Conservation (phyloP, 441 rosid species). For the Mallotus repandus region DNA sequence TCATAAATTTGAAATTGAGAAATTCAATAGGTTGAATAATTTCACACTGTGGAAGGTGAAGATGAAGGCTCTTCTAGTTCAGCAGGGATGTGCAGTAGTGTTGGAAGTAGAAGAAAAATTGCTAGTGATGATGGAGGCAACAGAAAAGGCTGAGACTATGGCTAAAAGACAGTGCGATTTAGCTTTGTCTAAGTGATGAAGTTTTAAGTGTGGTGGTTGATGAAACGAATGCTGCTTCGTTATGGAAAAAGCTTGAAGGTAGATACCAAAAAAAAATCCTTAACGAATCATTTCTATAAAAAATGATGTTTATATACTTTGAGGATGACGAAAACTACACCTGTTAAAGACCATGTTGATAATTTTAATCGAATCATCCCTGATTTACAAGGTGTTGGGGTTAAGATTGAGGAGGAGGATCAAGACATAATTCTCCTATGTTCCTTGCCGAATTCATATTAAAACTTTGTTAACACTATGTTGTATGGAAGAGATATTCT, state of each 20-base stretch:
- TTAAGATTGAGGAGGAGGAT: constrained; percentile 1
- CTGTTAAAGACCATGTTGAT: not conserved
- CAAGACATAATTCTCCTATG: not conserved
- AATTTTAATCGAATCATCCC: not conserved
- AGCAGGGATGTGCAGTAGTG: not conserved
- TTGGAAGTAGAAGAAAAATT: constrained; percentile 8
- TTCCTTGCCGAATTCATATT: constrained; percentile 6
- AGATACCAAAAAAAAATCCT: not conserved
- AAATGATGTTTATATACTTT: not conserved
- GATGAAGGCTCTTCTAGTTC: not conserved
- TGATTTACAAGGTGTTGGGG: not conserved
- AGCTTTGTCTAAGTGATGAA: not conserved
- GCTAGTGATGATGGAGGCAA: not conserved
- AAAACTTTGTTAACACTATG: constrained; percentile 7
- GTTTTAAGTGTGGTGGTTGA: not conserved
- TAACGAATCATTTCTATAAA: not conserved
- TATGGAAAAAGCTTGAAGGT: not conserved
- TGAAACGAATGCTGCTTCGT: not conserved
- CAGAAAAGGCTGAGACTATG: not conserved
- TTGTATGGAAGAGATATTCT: not conserved
- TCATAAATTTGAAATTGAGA: not conserved
- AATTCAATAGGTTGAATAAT: constrained; percentile 1
- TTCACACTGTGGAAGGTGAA: not conserved
- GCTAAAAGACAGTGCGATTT: not conserved
- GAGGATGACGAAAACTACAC: not conserved